These are phyloP conservation scores for Schizophyllum commune DNA, from an alignment of 1,284 basidiomycete species.

Conservation along the genomic window DNA sequence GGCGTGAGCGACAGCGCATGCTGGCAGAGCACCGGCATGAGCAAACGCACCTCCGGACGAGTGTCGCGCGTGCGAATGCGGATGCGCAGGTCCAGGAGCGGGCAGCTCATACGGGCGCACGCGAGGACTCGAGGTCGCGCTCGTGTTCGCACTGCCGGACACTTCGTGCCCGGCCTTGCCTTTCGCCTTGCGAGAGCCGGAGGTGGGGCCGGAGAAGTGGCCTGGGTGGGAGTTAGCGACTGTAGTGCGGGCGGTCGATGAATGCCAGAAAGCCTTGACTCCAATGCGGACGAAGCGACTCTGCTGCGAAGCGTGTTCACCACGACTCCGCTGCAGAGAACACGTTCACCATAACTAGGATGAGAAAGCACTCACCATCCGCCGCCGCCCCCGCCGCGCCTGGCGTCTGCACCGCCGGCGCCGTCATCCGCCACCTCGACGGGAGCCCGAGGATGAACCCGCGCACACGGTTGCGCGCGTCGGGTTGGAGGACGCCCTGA, in stretches of 20 bases:
- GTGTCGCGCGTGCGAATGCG: not conserved
- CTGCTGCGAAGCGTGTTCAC: too few species aligned
- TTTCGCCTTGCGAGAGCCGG: slow-evolving; percentile 1
- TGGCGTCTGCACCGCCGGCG: slow-evolving; percentile 16
- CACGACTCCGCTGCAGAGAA: too few species aligned
- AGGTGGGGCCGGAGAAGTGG: not conserved
- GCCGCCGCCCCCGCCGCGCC: slow-evolving; percentile 22
- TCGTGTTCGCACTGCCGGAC: not conserved
- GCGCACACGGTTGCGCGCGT: slow-evolving; percentile 69
- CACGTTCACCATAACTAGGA: too few species aligned
- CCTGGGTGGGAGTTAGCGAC: not conserved
- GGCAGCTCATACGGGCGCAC: not conserved
- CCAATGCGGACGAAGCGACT: too few species aligned
- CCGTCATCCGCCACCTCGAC: slow-evolving; percentile 25
- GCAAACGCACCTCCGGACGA: not conserved
- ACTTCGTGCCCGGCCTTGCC: not conserved
- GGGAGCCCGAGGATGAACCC: slow-evolving; percentile 80
- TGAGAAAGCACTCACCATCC: slow-evolving; percentile 4
- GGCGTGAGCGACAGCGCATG: slow-evolving; percentile 6
- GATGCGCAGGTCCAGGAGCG: not conserved
- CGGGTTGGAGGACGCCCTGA: slow-evolving; percentile 71
- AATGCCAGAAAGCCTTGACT: too few species aligned
- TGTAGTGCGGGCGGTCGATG: too few species aligned
- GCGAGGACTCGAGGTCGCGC: not conserved
- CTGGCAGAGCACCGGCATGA: too few species aligned